Conservation (phyloP, 225 moss, liverwort and hornwort species). For the Polytrichum commune region DNA sequence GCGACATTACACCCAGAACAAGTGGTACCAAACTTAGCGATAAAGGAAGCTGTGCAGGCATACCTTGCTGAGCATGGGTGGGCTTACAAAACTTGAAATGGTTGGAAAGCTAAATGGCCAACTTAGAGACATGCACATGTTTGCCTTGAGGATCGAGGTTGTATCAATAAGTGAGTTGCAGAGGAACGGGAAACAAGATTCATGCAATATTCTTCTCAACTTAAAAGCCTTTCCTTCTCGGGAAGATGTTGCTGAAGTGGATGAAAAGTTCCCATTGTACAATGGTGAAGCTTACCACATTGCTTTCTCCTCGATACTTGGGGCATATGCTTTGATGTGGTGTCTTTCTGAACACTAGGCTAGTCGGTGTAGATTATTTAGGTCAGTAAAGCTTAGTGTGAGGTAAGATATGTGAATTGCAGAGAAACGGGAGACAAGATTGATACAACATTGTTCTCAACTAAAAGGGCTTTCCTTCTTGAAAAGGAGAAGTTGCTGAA, state of each 20-base stretch:
- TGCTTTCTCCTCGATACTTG: background rate
- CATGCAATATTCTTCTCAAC: background rate
- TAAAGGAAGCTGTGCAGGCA: conserved; percentile 68
- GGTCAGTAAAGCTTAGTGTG: conserved; percentile 10
- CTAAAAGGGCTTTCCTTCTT: background rate
- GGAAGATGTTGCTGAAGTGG: background rate
- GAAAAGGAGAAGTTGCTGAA: conserved; percentile 1
- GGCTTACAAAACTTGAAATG: conserved; percentile 58
- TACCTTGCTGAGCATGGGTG: conserved; percentile 71
- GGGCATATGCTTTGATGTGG: too few relatives aligned
- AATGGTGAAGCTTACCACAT: conserved; percentile 6
- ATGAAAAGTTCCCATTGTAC: conserved; percentile 18
- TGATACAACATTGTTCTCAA: too few relatives aligned
- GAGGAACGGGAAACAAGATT: background rate
- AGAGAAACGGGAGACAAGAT: background rate
- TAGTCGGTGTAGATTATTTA: background rate
- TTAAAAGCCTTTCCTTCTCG: background rate
- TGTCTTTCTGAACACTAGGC: background rate
- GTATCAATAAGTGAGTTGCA: background rate
- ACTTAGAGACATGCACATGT: too few relatives aligned
- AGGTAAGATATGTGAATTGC: background rate
- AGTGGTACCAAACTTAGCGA: conserved; percentile 66
- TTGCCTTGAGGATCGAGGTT: too few relatives aligned
- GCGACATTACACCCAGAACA: conserved; percentile 58
- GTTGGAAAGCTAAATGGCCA: background rate